Evolutionary conservation across 2,329 filamentous ascomycete genomes (phyloP), one percentile per base, ranked within the genome.

Genomic region (Penicillium sp.): DNA sequence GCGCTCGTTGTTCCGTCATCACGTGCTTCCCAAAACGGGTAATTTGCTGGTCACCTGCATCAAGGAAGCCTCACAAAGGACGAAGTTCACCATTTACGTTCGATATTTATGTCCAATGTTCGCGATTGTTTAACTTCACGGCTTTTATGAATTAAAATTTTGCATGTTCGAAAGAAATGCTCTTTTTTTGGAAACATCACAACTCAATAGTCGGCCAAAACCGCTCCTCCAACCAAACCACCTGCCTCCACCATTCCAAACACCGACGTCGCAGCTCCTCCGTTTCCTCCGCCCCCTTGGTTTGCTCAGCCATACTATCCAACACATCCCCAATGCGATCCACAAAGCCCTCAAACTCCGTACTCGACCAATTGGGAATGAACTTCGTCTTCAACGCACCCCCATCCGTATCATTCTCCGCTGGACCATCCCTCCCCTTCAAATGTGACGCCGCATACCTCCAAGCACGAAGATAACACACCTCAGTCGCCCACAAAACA

Each of bases 401-500:
- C 0, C 85, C 85, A 65, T 89, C 86, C 0, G 74, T 74, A 63
- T 88, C 85, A n/a, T 67, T 62, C n/a, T 59, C 56, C 21, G 49
- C 56, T 18, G 59, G 55, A 0, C 33, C 49, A 1, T 34, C 55
- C 13, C 55, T 55, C 1, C 62, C 58, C 15, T 73, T 66, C 59
- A 78, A 70, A 33, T 65, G 58, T 4, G 41, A 51, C 3, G 59
- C 63, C 18, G 72, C 74, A 62, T 68, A 71, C 8, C 73, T 75
- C 85, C 85, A 87, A 10, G 84, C 79, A 32, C 81, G 76, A 15
- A 86, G 65, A 64, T 87, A 87, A 53, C 79, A 81, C 40, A 78
- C 83, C 71, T 93, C 89, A 1, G 86, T 90, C n/a, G 84, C 85
- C 85, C 87, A 92, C 20, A 91, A 80, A n/a, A 89, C 79, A 2